These are phyloP conservation scores for Naganishia antarctica DNA, from an alignment of 768 basidiomycete genomes.

Conservation along the genomic window DNA sequence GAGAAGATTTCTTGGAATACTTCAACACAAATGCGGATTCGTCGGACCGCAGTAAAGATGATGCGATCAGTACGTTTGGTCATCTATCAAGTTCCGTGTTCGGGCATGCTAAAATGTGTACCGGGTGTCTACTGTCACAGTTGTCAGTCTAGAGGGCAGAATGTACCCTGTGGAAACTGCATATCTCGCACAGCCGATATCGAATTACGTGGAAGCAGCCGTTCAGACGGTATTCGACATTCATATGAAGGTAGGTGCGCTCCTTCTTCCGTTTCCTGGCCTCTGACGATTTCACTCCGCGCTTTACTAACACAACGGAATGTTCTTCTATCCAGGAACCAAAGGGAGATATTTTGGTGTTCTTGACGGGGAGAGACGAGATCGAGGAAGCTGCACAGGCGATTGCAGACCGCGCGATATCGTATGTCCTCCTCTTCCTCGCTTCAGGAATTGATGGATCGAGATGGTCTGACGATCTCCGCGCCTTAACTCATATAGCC, in stretches of 20 bases:
- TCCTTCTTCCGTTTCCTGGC: too few species aligned
- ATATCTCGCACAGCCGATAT: constrained; percentile 66
- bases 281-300: too few species aligned
- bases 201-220: constrained; percentile 82
- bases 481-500: constrained; percentile 48
- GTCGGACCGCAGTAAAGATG: constrained; percentile 53
- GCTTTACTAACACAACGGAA: background rate
- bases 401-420: constrained; percentile 69
- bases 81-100: background rate
- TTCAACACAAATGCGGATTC: constrained; percentile 64
- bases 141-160: constrained; percentile 86
- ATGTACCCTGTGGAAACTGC: constrained; percentile 93
- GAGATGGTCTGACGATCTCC: too few species aligned
- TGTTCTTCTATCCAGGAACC: constrained; percentile 52
- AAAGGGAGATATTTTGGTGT: constrained; percentile 84
- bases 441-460: background rate
- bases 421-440: constrained; percentile 52
- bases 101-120: too few species aligned
- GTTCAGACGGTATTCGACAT: constrained; percentile 92
- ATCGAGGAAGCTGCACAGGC: constrained; percentile 83
- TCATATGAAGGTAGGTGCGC: constrained; percentile 67
- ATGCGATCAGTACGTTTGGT: constrained; percentile 57
- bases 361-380: constrained; percentile 92
- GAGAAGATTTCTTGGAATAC: constrained; percentile 74
- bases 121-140: too few species aligned